Base-by-base conservation (phyloP, 148 eudicot genomes). In the Fagopyrum homotropicum region DNA sequence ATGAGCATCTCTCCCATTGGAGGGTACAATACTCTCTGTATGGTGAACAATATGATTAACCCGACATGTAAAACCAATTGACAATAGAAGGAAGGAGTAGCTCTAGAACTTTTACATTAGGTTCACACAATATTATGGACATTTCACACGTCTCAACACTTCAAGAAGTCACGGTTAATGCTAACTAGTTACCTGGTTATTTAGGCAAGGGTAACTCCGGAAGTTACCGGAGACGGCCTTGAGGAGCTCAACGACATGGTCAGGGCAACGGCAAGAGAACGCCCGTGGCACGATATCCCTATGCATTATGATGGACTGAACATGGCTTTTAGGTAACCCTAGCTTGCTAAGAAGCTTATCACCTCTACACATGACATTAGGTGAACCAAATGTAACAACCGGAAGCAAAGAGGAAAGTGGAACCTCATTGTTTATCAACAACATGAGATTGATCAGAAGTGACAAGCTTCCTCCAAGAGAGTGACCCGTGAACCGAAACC, bases 391-490 rank as follows among this genome's bases (percentile, higher is more conserved):
- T 48, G 92, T 95, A 75, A 95, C 79, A 43, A 92, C 94, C 2
- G 99, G 99, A 19, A 95, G 97, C 72, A 95, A 87, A 0, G 93
- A 90, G 73, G 92, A 77, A 75, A 76, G 77, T 35, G 94, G 93
- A 14, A 85, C 93, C 77, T 86, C 92, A 0, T 90, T 94, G 54
- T 97, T 85, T 80, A 89, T 88, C 30, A 95, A 75, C 63, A 95
- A 75, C 99, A 95, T 92, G 14, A 95, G 90, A 78, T 89, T 95
- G 73, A 92, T 78, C 44, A 95, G 85, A 72, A 92, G 16, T 0
- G 99, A 89, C 76, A 95, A 84, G 78, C 99, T 90, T 73, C 99
- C 99, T 2, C 99, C 99, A 48, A 95, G 92, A 45, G 99, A 95
- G 75, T 95, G 99, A 45, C 99, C 99, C 0, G 99, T 95, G 84